Evolutionary conservation across 352 stramenopile genomes (phyloP).

Genomic region (Hyphochytrium catenoides): DNA sequence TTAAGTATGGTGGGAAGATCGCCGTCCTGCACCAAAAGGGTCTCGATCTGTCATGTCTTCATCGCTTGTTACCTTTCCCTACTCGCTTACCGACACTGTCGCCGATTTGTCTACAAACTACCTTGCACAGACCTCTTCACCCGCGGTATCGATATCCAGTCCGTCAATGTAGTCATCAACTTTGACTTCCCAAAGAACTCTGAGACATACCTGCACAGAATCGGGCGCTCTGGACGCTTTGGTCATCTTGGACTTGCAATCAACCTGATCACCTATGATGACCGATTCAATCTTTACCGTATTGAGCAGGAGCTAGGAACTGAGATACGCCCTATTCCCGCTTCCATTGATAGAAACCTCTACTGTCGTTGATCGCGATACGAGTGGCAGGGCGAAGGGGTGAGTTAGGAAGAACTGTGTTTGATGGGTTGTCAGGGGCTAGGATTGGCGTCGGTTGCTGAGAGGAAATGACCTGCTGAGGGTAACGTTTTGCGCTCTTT

Average conservation of each 20-base stretch:
- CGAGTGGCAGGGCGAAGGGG: slow-evolving; percentile 5
- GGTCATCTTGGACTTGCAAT: slow-evolving; percentile 96
- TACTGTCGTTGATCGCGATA: slow-evolving; percentile 63
- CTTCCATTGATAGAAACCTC: slow-evolving; percentile 90
- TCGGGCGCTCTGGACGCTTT: slow-evolving; percentile 92
- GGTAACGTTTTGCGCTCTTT: too few relatives aligned
- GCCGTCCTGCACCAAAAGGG: slow-evolving; percentile 2
- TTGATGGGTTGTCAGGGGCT: too few relatives aligned
- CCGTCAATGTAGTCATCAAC: slow-evolving; percentile 99
- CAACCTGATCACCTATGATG: slow-evolving; percentile 99
- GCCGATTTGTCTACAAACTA: neutral
- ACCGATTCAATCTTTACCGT: slow-evolving; percentile 88
- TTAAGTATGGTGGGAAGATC: slow-evolving; percentile 2
- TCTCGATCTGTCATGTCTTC: slow-evolving; percentile 1
- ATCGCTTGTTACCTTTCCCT: neutral
- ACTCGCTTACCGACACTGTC: neutral
- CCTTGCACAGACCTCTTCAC: slow-evolving; percentile 84
- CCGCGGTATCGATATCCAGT: slow-evolving; percentile 98
- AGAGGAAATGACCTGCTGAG: too few relatives aligned
- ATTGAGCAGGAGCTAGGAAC: slow-evolving; percentile 98
- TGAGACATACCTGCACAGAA: slow-evolving; percentile 98
- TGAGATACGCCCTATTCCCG: slow-evolving; percentile 95
- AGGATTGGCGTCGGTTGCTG: too few relatives aligned
- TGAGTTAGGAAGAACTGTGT: too few relatives aligned
- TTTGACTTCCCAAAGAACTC: slow-evolving; percentile 99